phyloP scores from a whole-genome alignment of 164 flowering plant species.

The Akebia trifoliata region DNA sequence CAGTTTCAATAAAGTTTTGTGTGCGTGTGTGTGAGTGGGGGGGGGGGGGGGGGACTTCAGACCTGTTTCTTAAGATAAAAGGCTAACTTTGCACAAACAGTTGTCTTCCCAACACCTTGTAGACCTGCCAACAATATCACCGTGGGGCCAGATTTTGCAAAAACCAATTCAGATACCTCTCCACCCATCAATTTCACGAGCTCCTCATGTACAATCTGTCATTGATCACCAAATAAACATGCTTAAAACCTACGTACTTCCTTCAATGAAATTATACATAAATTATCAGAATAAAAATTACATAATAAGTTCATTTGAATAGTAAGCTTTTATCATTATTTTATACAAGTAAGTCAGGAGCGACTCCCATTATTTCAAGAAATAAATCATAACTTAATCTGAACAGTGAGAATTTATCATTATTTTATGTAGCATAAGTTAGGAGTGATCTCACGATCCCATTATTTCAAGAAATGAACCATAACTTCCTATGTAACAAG shows the following conservation, averaged over 20 bases:
- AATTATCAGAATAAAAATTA: not conserved
- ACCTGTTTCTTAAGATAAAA: constrained; percentile 92
- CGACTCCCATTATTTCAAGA: too few species aligned
- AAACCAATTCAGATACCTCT: constrained; percentile 85
- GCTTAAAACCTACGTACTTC: not conserved
- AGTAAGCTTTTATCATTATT: too few species aligned
- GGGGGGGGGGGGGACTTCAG: too few species aligned
- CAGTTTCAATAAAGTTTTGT: too few species aligned
- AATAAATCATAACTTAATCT: too few species aligned
- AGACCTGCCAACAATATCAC: constrained; percentile 91
- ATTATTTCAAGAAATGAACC: not conserved
- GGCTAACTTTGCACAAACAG: constrained; percentile 91
- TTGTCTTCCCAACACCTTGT: constrained; percentile 99
- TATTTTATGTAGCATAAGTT: too few species aligned
- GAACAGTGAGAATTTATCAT: too few species aligned
- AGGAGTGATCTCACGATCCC: not conserved
- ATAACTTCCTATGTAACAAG: not conserved
- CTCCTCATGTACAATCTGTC: constrained; percentile 83
- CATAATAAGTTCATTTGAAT: not conserved
- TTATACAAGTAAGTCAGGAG: too few species aligned
- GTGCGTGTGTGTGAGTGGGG: too few species aligned
- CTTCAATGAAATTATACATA: not conserved
- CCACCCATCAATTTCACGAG: constrained; percentile 98
- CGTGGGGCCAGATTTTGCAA: constrained; percentile 79
- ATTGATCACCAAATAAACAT: not conserved